Conservation (phyloP, 106 monocot species). For the Dendrobium officinale region DNA sequence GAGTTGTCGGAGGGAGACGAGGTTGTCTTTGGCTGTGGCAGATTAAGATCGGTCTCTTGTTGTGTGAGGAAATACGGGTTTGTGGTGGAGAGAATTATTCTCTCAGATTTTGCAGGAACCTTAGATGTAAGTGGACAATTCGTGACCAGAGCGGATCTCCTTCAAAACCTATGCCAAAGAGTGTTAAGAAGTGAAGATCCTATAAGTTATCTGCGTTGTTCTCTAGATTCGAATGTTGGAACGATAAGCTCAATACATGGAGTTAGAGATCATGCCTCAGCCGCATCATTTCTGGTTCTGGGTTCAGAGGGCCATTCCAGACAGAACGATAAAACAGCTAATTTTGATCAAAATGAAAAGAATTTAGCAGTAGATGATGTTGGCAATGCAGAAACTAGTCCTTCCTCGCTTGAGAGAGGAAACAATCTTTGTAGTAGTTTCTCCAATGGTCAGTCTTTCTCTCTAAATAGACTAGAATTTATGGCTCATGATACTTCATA, state of each 20-base stretch:
- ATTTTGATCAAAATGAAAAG: too few relatives aligned
- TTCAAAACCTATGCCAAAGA: constrained; percentile 25
- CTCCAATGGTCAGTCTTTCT: too few relatives aligned
- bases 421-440: too few relatives aligned
- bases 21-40: constrained; percentile 32
- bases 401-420: too few relatives aligned
- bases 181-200: constrained; percentile 48
- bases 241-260: background rate
- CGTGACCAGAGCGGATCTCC: constrained; percentile 22
- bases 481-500: constrained; percentile 12
- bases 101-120: constrained; percentile 4
- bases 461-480: background rate
- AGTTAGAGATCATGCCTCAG: background rate
- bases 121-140: background rate
- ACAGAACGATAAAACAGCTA: too few relatives aligned
- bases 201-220: constrained; percentile 17
- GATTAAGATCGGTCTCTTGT: background rate
- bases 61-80: constrained; percentile 28
- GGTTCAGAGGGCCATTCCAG: too few relatives aligned
- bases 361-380: too few relatives aligned
- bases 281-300: constrained; percentile 3
- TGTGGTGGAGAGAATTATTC: constrained; percentile 46
- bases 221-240: constrained; percentile 2
- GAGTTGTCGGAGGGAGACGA: constrained; percentile 51
- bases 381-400: too few relatives aligned